Conservation (phyloP, 2,329 filamentous ascomycete genomes). For the Cladosporium austrohemisphaericum region DNA sequence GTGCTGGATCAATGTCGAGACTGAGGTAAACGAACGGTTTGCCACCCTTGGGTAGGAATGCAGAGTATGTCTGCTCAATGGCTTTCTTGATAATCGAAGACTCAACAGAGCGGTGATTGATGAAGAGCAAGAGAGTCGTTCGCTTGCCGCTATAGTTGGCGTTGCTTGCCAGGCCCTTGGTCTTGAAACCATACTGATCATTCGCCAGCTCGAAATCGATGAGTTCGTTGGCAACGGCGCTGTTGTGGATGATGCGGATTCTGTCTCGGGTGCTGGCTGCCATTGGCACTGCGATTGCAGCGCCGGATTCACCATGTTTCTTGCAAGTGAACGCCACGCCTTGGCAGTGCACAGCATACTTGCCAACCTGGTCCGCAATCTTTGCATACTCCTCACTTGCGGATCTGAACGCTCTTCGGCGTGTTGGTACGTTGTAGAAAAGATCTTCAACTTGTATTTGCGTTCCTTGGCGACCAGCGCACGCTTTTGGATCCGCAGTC, state of each 20-base stretch:
- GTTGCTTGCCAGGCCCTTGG: slow-evolving; percentile 78
- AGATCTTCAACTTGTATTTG: slow-evolving; percentile 94
- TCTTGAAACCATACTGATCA: slow-evolving; percentile 76
- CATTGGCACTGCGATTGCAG: slow-evolving; percentile 74
- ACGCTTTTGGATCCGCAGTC: slow-evolving; percentile 76
- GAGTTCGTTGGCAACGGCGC: slow-evolving; percentile 79
- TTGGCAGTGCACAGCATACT: slow-evolving; percentile 86
- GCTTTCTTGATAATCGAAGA: slow-evolving; percentile 84
- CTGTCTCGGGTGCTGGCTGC: slow-evolving; percentile 71
- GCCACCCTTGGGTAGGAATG: slow-evolving; percentile 86
- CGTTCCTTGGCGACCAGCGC: slow-evolving; percentile 82
- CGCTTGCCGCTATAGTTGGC: slow-evolving; percentile 94
- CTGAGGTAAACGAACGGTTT: slow-evolving; percentile 93
- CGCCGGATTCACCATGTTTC: slow-evolving; percentile 84
- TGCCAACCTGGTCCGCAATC: slow-evolving; percentile 89
- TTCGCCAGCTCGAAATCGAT: slow-evolving; percentile 71
- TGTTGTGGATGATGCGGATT: slow-evolving; percentile 86
- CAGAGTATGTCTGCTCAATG: slow-evolving; percentile 81
- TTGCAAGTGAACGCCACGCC: slow-evolving; percentile 96
- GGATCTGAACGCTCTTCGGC: slow-evolving; percentile 84
- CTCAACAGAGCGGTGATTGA: slow-evolving; percentile 93
- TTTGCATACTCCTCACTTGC: slow-evolving; percentile 94
- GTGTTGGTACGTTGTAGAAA: slow-evolving; percentile 92
- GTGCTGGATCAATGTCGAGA: slow-evolving; percentile 83
- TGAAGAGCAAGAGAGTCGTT: slow-evolving; percentile 84